Evolutionary conservation across 805 yeast species (phyloP).

Genomic region (Saccharomycopsis fibuligera): DNA sequence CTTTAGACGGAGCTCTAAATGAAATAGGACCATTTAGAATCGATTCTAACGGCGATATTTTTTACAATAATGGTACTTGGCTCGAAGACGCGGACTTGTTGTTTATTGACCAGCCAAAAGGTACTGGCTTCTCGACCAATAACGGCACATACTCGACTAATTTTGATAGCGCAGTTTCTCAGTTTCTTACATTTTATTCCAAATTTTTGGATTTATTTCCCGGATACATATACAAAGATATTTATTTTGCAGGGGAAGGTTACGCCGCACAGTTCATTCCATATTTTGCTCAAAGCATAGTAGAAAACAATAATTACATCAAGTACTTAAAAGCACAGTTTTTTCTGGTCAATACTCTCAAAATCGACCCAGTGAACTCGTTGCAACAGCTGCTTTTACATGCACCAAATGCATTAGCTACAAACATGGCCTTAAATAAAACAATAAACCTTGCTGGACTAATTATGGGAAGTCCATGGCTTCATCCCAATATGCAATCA

Average conservation of each 20-base stretch:
- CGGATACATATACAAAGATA: conserved; percentile 43
- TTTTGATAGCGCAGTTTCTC: too few species aligned
- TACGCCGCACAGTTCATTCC: conserved; percentile 88
- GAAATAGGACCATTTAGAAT: conserved; percentile 73
- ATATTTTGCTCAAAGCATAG: conserved; percentile 51
- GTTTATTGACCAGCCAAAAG: conserved; percentile 75
- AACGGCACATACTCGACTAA: conserved; percentile 29
- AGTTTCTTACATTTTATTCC: conserved; percentile 45
- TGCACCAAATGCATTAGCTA: not conserved
- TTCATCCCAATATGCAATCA: conserved; percentile 66
- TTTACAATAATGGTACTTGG: conserved; percentile 61
- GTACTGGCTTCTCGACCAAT: conserved; percentile 61
- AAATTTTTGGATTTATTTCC: conserved; percentile 57
- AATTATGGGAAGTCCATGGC: conserved; percentile 74
- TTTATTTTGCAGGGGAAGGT: conserved; percentile 74
- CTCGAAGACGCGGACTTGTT: conserved; percentile 55
- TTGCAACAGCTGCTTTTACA: not conserved
- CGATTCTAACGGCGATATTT: conserved; percentile 31
- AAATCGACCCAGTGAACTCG: not conserved
- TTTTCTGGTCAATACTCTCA: not conserved
- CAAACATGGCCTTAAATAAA: not conserved
- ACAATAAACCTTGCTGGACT: conserved; percentile 42
- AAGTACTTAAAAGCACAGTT: not conserved
- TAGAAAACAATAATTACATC: conserved; percentile 2
- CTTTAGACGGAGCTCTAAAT: conserved; percentile 79